Base-by-base conservation (phyloP, 1,284 basidiomycete genomes). In the Sanguinoderma infundibulare region DNA sequence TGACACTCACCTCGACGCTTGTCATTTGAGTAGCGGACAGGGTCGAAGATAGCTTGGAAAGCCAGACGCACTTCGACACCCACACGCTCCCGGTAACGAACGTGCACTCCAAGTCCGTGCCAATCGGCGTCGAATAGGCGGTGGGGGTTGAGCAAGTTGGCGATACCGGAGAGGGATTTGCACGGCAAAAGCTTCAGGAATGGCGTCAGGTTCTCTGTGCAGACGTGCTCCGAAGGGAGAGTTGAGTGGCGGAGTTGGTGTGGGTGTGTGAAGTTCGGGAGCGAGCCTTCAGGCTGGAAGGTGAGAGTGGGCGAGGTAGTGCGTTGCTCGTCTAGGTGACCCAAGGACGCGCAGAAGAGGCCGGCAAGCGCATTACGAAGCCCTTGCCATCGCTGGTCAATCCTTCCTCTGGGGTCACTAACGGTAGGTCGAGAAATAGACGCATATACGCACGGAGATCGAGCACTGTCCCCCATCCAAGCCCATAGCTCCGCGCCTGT, bases 181-280 rank as follows among this genome's bases (percentile, higher is more conserved):
- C 96, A 98, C 0, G 98, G 97, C 2, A 99, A 80, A 6, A 98
- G 87, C 71, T 96, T 95, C 59, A 98, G 83, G 76, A 98, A 96
- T 0, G 98, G 97, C 0, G 96, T 97, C 6, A 99, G 79, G 74
- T 98, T 98, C 73, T 99, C 98, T 2, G 97, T 99, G 73, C 97
- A 99, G 17, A 98, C 91, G 64, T 90, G 83, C 70, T 95, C 92
- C 7, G 87, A 93, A 4, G 92, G 91, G 10, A 93, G 83, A 20
- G 87, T 86, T 0, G 90, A 92, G 67, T 95, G 91, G 51, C 89
- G 86, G 34, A 93, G 79, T 55, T 81, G 77, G 65, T 91, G 83
- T 5, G 78, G 72, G 5, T 77, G 73, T 20, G 80, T 77, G 78
- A 83, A 83, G 61, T 77, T 72, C 0, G 87, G 87, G 24, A 90